A percentile compares a stretch with the other conserved stretches of the same genome.
Evolutionary conservation across 768 basidiomycete genomes (phyloP).

Genomic region (Paxillus ammoniavirescens): DNA sequence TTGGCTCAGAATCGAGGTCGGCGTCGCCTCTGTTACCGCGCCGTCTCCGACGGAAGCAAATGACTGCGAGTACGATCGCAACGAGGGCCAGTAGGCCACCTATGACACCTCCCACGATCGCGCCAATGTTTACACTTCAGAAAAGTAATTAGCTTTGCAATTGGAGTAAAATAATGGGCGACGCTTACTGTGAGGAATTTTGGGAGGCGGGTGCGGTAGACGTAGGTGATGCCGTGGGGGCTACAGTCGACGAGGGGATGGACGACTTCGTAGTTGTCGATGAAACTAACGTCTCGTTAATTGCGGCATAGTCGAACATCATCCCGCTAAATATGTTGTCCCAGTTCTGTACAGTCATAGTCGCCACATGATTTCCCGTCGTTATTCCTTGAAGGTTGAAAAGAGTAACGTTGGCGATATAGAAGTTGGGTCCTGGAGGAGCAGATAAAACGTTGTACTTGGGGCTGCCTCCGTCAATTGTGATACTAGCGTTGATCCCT

Average conservation of each 20-base stretch:
- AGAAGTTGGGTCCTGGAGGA: conserved; percentile 12
- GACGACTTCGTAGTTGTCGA: background rate
- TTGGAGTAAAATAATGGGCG: background rate
- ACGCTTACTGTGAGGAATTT: background rate
- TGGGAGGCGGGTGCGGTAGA: background rate
- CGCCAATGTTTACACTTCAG: conserved; percentile 5
- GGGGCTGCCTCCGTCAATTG: conserved; percentile 9
- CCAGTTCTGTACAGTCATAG: conserved; percentile 13
- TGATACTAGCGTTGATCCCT: conserved; percentile 16
- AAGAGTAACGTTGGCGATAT: conserved; percentile 12
- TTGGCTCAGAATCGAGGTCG: background rate
- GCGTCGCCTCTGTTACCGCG: background rate
- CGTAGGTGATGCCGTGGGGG: background rate
- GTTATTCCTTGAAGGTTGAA: conserved; percentile 12
- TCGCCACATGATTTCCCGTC: conserved; percentile 14
- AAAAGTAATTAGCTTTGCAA: background rate
- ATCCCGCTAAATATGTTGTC: conserved; percentile 11
- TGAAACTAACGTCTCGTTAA: conserved; percentile 16
- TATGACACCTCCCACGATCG: conserved; percentile 10
- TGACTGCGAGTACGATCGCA: background rate
- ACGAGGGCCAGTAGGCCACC: conserved; percentile 11
- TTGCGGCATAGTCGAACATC: conserved; percentile 17
- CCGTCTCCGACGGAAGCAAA: conserved; percentile 4
- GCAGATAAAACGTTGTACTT: conserved; percentile 4
- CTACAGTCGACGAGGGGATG: background rate